A percentile compares a stretch with the other conserved stretches of the same genome.
These are phyloP conservation scores for Aspergillus neoniger DNA, from an alignment of 2,329 filamentous ascomycete species.

Conservation along the genomic window DNA sequence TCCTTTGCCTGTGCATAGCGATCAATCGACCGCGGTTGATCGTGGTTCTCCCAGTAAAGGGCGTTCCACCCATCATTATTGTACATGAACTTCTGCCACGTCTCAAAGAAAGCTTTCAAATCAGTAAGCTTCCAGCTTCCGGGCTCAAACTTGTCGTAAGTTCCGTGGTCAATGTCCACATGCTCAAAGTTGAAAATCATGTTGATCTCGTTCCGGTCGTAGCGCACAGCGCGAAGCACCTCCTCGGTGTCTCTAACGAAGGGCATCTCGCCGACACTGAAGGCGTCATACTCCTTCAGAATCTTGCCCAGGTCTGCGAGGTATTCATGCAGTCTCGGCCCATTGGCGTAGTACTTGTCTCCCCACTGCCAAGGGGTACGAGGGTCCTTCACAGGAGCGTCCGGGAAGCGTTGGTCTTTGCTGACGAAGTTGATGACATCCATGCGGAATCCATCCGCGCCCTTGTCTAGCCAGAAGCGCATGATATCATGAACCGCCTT, in stretches of 20 bases:
- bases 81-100: slow-evolving; percentile 63
- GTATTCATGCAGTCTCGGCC: slow-evolving; percentile 60
- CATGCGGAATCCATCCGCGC: slow-evolving; percentile 73
- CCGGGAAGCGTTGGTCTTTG: slow-evolving; percentile 60
- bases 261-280: slow-evolving; percentile 65
- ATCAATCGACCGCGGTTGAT: slow-evolving; percentile 63
- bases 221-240: slow-evolving; percentile 56
- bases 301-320: slow-evolving; percentile 57
- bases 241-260: slow-evolving; percentile 51
- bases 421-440: slow-evolving; percentile 74
- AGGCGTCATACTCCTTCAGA: slow-evolving; percentile 58
- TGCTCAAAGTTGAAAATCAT: slow-evolving; percentile 76
- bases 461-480: slow-evolving; percentile 76
- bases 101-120: slow-evolving; percentile 56
- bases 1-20: slow-evolving; percentile 57
- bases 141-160: slow-evolving; percentile 53
- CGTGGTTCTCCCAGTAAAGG: slow-evolving; percentile 67
- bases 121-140: slow-evolving; percentile 52
- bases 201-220: slow-evolving; percentile 61
- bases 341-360: slow-evolving; percentile 54
- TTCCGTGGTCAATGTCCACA: slow-evolving; percentile 60
- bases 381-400: slow-evolving; percentile 38
- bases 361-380: slow-evolving; percentile 35
- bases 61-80: slow-evolving; percentile 65
- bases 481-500: slow-evolving; percentile 72